Base-by-base conservation (phyloP, 176 grass and related monocot species). In the Oryza punctata region DNA sequence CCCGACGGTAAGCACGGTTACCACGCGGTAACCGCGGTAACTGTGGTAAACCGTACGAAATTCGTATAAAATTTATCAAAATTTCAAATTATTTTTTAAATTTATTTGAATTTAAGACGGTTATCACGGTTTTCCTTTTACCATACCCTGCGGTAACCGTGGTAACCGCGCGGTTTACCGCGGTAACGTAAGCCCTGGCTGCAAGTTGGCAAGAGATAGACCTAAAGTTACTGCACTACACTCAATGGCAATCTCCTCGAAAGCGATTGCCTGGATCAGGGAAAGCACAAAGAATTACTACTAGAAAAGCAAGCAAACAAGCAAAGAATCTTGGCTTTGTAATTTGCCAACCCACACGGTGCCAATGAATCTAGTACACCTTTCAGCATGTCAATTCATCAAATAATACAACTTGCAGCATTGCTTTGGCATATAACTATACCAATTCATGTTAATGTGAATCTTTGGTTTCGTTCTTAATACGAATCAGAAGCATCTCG, bases 171-270 rank as follows among this genome's bases (percentile, higher is more conserved):
- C n/a, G n/a, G n/a, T n/a, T n/a, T n/a, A n/a, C n/a, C n/a, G n/a
- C n/a, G n/a, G n/a, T n/a, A n/a, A n/a, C n/a, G n/a, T n/a, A n/a
- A n/a, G n/a, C n/a, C n/a, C n/a, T n/a, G n/a, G 19, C 9, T 14
- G 33, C 83, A 85, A 85, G 54, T 89, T 85, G 88, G 65, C 45
- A 75, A 80, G 49, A 80, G 18, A 76, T 3, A 6, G 10, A 46
- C 54, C 43, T 27, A 65, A 65, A 65, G 72, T 14, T 38, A 37
- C 47, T 69, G 52, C 52, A 50, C 40, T 63, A 19, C 38, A 19
- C 40, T 37, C 8, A 75, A 18, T 49, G 49, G 18, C 71, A 10
- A 57, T 43, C 64, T 50, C 10, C 64, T 43, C 24, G 73, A 76
- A 83, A 63, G 44, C 14, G 63, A 76, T 50, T 57, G 59, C 24